A percentile compares a stretch with the other conserved stretches of the same genome.
Evolutionary conservation across 345 rosid species (phyloP).

Genomic region (Camelina neglecta): DNA sequence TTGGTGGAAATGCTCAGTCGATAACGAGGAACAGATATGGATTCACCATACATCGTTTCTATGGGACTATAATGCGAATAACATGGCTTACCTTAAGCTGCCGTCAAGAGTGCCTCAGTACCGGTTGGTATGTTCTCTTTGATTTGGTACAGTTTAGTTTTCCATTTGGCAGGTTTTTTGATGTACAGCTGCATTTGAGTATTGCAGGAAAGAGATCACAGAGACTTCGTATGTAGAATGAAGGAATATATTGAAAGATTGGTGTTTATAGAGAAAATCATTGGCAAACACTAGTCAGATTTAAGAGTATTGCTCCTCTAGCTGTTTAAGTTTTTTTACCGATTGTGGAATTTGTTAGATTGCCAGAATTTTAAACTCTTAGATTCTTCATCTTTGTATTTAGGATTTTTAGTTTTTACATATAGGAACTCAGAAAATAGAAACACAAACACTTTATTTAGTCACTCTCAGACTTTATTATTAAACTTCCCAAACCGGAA

Average conservation of each 20-base stretch:
- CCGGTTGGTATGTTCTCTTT: slow-evolving; percentile 46
- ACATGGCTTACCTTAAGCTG: slow-evolving; percentile 77
- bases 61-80: slow-evolving; percentile 65
- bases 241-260: slow-evolving; percentile 68
- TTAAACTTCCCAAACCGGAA: no score
- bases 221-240: slow-evolving; percentile 67
- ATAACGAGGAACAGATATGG: slow-evolving; percentile 70
- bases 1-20: slow-evolving; percentile 92
- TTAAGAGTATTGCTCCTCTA: slow-evolving; percentile 22
- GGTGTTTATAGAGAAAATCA: slow-evolving; percentile 60
- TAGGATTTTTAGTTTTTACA: no score
- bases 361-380: background rate
- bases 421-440: background rate
- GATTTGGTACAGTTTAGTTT: slow-evolving; percentile 27
- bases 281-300: slow-evolving; percentile 9
- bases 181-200: background rate
- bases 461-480: background rate
- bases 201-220: slow-evolving; percentile 68
- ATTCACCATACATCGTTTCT: slow-evolving; percentile 85
- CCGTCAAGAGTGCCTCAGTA: slow-evolving; percentile 69
- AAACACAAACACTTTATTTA: background rate
- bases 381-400: background rate
- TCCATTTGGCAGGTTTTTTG: background rate
- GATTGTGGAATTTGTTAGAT: background rate
- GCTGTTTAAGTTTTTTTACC: slow-evolving; percentile 3